A percentile compares a stretch with the other conserved stretches of the same genome.
These are phyloP conservation scores for Polysphondylium violaceum DNA, from an alignment of 78 protist species.

Conservation along the genomic window DNA sequence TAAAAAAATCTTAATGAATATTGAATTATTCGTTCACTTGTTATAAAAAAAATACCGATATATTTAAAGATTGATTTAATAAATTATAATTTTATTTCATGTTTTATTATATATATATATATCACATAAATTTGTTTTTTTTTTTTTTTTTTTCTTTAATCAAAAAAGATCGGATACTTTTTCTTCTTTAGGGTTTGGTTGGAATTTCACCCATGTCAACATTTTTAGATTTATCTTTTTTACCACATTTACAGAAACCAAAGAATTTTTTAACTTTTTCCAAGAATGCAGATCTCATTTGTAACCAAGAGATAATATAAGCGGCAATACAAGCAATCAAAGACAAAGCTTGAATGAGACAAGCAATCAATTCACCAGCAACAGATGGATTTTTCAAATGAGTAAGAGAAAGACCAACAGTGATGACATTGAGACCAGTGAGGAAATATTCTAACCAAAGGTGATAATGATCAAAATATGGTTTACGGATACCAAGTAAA, in stretches of 20 bases:
- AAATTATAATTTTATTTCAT: no score
- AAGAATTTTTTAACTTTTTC: neutral
- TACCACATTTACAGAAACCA: conserved; percentile 4
- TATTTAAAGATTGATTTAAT: no score
- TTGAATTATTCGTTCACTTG: no score
- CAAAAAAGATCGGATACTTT: no score
- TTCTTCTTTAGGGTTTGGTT: no score
- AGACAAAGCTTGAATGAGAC: conserved; percentile 60
- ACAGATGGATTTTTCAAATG: conserved; percentile 67
- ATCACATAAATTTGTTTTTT: no score
- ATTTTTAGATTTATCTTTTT: neutral
- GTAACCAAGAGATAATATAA: conserved; percentile 61
- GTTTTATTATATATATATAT: no score
- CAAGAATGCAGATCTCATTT: conserved; percentile 58
- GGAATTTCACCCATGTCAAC: no score
- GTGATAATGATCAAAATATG: conserved; percentile 78
- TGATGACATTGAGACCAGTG: conserved; percentile 40
- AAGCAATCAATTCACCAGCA: conserved; percentile 65
- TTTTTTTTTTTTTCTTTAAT: no score
- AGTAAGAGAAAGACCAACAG: conserved; percentile 38
- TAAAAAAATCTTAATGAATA: no score
- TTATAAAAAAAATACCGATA: no score
- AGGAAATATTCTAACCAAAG: conserved; percentile 63
- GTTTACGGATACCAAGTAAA: conserved; percentile 34
- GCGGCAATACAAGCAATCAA: conserved; percentile 61